phyloP scores from a whole-genome alignment of 2,329 filamentous ascomycete species.

The Colletotrichum shisoi region DNA sequence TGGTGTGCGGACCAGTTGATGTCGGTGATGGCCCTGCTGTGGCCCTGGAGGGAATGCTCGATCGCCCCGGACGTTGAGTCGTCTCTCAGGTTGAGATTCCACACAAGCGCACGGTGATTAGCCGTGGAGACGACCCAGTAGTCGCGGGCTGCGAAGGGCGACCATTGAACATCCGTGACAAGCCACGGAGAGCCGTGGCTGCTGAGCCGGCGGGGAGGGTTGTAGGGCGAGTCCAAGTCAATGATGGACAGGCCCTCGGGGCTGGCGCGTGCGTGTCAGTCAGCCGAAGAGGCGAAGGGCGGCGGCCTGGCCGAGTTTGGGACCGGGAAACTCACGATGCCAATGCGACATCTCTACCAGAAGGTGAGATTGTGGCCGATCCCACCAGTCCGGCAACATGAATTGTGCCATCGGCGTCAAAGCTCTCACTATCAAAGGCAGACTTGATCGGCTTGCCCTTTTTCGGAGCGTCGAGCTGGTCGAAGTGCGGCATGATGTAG shows the following conservation, averaged over 20 bases:
- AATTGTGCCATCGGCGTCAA: conserved; percentile 84
- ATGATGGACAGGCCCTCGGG: conserved; percentile 90
- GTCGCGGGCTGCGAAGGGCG: conserved; percentile 85
- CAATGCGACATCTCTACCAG: conserved; percentile 86
- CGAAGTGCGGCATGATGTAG: conserved; percentile 59
- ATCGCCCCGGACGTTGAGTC: conserved; percentile 76
- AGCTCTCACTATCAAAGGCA: conserved; percentile 85
- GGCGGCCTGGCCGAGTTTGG: background rate
- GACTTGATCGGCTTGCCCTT: conserved; percentile 69
- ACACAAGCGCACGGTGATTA: conserved; percentile 92
- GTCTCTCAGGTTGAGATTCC: conserved; percentile 84
- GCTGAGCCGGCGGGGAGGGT: conserved; percentile 79
- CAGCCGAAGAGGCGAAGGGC: background rate
- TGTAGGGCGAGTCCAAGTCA: conserved; percentile 88
- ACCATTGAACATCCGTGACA: conserved; percentile 96
- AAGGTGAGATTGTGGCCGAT: conserved; percentile 91
- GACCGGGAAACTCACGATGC: conserved; percentile 68
- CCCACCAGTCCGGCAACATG: conserved; percentile 83
- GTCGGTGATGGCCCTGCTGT: conserved; percentile 87
- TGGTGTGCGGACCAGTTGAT: conserved; percentile 96
- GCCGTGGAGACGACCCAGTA: conserved; percentile 95
- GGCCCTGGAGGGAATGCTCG: conserved; percentile 86
- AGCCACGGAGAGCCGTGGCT: conserved; percentile 91
- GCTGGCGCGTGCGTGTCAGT: conserved; percentile 49
- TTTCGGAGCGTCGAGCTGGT: conserved; percentile 58